Evolutionary conservation across 768 basidiomycete species (phyloP).

Genomic region (Ramaria sp.): DNA sequence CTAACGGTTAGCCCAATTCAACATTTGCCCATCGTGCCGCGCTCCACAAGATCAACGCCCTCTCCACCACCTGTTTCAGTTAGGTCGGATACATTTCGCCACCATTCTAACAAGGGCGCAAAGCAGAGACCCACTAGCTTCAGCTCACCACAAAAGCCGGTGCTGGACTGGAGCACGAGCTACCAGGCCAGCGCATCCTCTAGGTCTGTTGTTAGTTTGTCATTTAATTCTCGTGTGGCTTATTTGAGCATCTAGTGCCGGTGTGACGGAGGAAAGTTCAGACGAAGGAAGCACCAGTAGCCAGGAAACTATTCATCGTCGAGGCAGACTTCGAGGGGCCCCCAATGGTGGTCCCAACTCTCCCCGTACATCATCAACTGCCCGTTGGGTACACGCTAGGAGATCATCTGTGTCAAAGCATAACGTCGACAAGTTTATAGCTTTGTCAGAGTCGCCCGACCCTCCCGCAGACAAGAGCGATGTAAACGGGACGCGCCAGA

Average conservation of each 20-base stretch:
- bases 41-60: conserved; percentile 60
- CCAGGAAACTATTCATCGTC: conserved; percentile 2
- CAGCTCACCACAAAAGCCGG: conserved; percentile 15
- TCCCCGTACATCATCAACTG: not conserved
- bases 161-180: conserved; percentile 72
- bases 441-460: not conserved
- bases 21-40: conserved; percentile 50
- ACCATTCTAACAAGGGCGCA: conserved; percentile 3
- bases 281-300: conserved; percentile 27
- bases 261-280: conserved; percentile 34
- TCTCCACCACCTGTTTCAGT: conserved; percentile 51
- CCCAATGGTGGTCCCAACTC: not conserved
- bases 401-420: not conserved
- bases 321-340: conserved; percentile 3
- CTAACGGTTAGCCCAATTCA: not conserved
- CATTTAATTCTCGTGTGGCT: not conserved
- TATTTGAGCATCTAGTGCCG: conserved; percentile 19
- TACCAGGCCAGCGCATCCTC: conserved; percentile 75
- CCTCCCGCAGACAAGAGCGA: not conserved
- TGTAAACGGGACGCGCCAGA: not conserved
- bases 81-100: conserved; percentile 27
- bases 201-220: conserved; percentile 34
- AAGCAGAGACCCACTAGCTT: conserved; percentile 3
- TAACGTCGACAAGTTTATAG: not conserved
- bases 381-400: not conserved